Base-by-base conservation (phyloP, 2,329 filamentous ascomycete species). In the Gaeumannomyces sp. region DNA sequence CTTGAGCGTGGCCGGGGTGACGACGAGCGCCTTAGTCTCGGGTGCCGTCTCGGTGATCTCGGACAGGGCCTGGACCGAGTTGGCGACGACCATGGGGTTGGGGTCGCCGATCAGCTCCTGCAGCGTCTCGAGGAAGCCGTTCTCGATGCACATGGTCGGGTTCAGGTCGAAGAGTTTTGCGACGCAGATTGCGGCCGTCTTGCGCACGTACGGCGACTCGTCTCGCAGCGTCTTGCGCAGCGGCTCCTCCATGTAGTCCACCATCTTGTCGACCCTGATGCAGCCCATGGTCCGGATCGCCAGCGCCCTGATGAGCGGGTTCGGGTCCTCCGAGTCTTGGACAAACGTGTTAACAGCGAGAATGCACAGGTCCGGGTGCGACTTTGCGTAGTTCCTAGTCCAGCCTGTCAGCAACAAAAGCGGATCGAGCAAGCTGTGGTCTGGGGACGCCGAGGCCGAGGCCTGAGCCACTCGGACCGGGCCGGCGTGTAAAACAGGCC, bases 221-320 rank as follows among this genome's bases (percentile, higher is more conserved):
- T 99, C 95, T 76, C 93, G 88, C 70, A 99, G 81, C 16, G 95
- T 99, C 80, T 99, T 99, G 71, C 95, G 87, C 68, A 99, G 79
- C 19, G 95, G 95, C 73, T 99, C 95, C 77, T 98, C 95, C 94
- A 99, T 98, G 77, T 99, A 99, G 75, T 99, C 95, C 69, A 98
- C 92, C 92, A 99, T 99, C 79, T 99, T 99, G 71, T 98, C 95
- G 65, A 99, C 95, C 65, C 95, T 84, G 72, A 99, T 98, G 74
- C 95, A 98, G 57, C 95, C 95, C 95, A 99, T 99, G 45, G 95
- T 99, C 72, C 95, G 87, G 76, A 99, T 96, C 64, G 95, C 95
- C 63, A 99, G 84, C 62, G 95, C 95, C 82, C 95, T 85, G 73
- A 99, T 92, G 29, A 99, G 85, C 19, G 95, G 95, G 74, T 99